Base-by-base conservation (phyloP, 768 basidiomycete species). In the Peribolospora kevripleyi region DNA sequence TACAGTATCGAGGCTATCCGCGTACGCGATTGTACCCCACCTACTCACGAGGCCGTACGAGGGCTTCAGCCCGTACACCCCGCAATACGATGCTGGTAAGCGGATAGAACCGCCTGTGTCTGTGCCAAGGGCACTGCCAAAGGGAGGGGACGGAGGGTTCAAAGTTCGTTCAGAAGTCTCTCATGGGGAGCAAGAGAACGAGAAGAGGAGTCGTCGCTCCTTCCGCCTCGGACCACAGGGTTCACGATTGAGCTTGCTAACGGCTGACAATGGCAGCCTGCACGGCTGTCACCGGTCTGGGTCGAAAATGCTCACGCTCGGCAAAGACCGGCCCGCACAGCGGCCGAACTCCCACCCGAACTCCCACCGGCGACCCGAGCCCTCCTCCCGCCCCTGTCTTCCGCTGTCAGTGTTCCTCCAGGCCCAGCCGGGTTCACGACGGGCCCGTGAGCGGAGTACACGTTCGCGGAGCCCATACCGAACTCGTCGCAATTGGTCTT, bases 401-500 rank as follows among this genome's bases (percentile, higher is more conserved):
- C 5, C 11, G n/a, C 60, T 59, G 9, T 53, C 9, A 55, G 43
- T 8, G 67, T 58, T 3, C 55, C 56, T 2, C 55, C 40, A 3
- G 61, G 61, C 43, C 48, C 49, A 3, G 55, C 38, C 0, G 88
- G 87, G 61, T 95, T 95, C 11, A 80, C 61, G 5, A 87, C 84
- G 0, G 82, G 75, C 0, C 86, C 84, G 60, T 84, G 79, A 3
- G 74, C 62, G 0, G 82, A 77, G 61, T 86, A 74, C 5, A 75
- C 66, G 64, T 86, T 90, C 58, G 82, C 69, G 2, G 87, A 95
- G 13, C 91, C 91, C 91, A 97, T 97, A 1, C 91, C 91, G 67
- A 97, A 97, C 68, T 97, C 90, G 65, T 98, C 91, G 66, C 86
- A 85, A 64, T 91, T 90, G 0, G 88, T 80, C 68, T 93, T 93